Evolutionary conservation across 805 yeast genomes (phyloP).

Genomic region (Metschnikowia similis): DNA sequence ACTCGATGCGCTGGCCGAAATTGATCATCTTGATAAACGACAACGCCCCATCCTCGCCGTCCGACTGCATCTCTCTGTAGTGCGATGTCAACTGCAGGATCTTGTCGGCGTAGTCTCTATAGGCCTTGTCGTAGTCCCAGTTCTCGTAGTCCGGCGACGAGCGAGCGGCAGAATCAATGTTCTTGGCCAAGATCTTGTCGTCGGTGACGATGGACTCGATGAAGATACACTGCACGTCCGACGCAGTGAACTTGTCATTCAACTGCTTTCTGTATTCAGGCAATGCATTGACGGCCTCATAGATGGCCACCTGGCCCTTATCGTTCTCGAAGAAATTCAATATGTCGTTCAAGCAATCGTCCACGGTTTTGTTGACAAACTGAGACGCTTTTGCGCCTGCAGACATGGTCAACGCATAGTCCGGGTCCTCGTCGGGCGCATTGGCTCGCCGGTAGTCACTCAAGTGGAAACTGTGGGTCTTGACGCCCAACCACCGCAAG

Average conservation of each 20-base stretch:
- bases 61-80: slow-evolving; percentile 68
- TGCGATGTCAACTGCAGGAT: slow-evolving; percentile 62
- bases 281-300: slow-evolving; percentile 90
- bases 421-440: slow-evolving; percentile 42
- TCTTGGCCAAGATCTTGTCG: slow-evolving; percentile 59
- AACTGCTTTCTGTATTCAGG: slow-evolving; percentile 61
- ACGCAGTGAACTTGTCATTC: slow-evolving; percentile 47
- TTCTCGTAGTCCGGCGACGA: slow-evolving; percentile 82
- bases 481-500: slow-evolving; percentile 93
- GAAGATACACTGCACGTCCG: slow-evolving; percentile 73
- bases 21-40: slow-evolving; percentile 83
- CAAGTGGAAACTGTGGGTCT: slow-evolving; percentile 69
- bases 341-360: slow-evolving; percentile 67
- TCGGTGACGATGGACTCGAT: slow-evolving; percentile 86
- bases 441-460: slow-evolving; percentile 79
- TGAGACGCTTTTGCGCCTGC: slow-evolving; percentile 35
- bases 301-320: slow-evolving; percentile 91
- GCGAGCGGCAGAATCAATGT: slow-evolving; percentile 75
- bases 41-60: slow-evolving; percentile 38
- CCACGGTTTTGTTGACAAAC: slow-evolving; percentile 55
- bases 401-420: slow-evolving; percentile 63
- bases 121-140: slow-evolving; percentile 72
- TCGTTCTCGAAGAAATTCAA: slow-evolving; percentile 63
- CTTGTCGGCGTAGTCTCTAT: slow-evolving; percentile 69
- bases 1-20: slow-evolving; percentile 79